phyloP scores from a whole-genome alignment of 2,329 filamentous ascomycete species.

The Phaeoacremonium minimum region DNA sequence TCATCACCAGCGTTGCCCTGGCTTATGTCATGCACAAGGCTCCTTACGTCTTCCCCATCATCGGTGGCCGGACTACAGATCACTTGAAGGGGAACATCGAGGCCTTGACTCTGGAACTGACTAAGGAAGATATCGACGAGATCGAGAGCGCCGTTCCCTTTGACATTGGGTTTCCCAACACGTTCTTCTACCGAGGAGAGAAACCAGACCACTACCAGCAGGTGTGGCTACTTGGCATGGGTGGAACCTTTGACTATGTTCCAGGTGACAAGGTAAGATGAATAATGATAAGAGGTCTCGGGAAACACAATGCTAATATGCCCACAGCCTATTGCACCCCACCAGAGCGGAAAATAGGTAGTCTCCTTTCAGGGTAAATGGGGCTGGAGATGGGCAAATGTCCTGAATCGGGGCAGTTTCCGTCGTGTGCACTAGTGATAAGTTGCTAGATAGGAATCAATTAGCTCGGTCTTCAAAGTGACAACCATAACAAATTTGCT shows the following conservation, averaged over 20 bases:
- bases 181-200: slow-evolving; percentile 45
- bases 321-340: slow-evolving; percentile 33
- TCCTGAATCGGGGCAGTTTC: too few relatives aligned
- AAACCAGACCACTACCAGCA: slow-evolving; percentile 31
- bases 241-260: slow-evolving; percentile 47
- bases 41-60: slow-evolving; percentile 68
- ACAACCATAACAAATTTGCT: too few relatives aligned
- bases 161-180: slow-evolving; percentile 63
- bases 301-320: slow-evolving; percentile 7
- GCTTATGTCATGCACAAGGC: slow-evolving; percentile 72
- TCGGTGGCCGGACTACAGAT: slow-evolving; percentile 65
- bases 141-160: slow-evolving; percentile 61
- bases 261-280: slow-evolving; percentile 17
- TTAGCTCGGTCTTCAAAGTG: too few relatives aligned
- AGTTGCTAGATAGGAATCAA: too few relatives aligned
- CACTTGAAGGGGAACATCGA: slow-evolving; percentile 69
- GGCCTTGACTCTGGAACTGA: slow-evolving; percentile 57
- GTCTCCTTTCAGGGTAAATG: slow-evolving; percentile 13
- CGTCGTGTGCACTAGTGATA: too few relatives aligned
- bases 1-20: slow-evolving; percentile 51
- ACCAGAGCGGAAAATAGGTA: slow-evolving; percentile 36
- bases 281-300: not conserved
- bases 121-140: slow-evolving; percentile 57
- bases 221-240: slow-evolving; percentile 39
- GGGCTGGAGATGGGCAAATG: too few relatives aligned